Conservation (phyloP, 352 stramenopile species). For the Peronospora belbahrii region DNA sequence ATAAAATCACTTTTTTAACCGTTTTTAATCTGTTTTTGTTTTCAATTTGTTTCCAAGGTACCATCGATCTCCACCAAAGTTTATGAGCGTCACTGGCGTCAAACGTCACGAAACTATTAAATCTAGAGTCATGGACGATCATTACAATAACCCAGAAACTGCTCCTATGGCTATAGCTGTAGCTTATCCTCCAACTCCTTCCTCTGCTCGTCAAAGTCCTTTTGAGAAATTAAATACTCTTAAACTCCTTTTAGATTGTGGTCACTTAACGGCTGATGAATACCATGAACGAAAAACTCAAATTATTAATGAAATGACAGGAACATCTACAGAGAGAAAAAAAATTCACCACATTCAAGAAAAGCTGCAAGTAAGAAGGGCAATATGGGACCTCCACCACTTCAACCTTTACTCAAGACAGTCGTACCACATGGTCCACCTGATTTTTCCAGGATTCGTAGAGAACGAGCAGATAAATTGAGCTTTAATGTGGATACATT, state of each 20-base stretch:
- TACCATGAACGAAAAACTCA: slow-evolving; percentile 80
- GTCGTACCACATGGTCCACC: slow-evolving; percentile 69
- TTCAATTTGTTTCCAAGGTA: too few species aligned
- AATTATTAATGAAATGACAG: slow-evolving; percentile 86
- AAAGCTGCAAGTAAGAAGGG: slow-evolving; percentile 4
- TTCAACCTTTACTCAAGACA: slow-evolving; percentile 75
- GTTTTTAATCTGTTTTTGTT: too few species aligned
- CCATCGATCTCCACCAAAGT: too few species aligned
- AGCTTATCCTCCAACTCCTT: slow-evolving; percentile 3
- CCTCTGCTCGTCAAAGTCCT: slow-evolving; percentile 26
- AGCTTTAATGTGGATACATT: slow-evolving; percentile 80
- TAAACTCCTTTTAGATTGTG: slow-evolving; percentile 71
- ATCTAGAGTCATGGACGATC: too few species aligned
- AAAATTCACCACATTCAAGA: slow-evolving; percentile 29
- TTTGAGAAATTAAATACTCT: slow-evolving; percentile 85
- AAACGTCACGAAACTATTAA: too few species aligned
- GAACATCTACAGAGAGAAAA: slow-evolving; percentile 60
- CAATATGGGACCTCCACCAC: slow-evolving; percentile 6
- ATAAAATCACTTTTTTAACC: too few species aligned
- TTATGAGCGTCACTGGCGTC: too few species aligned
- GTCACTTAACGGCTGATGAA: slow-evolving; percentile 68
- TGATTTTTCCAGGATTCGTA: slow-evolving; percentile 48
- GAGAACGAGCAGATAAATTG: slow-evolving; percentile 70
- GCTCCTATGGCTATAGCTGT: slow-evolving; percentile 20
- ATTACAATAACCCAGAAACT: slow-evolving; percentile 4